Evolutionary conservation across 129 eudicot genomes (phyloP), one percentile per base, ranked within the genome.

Genomic region (Chrysanthemum makinoi): DNA sequence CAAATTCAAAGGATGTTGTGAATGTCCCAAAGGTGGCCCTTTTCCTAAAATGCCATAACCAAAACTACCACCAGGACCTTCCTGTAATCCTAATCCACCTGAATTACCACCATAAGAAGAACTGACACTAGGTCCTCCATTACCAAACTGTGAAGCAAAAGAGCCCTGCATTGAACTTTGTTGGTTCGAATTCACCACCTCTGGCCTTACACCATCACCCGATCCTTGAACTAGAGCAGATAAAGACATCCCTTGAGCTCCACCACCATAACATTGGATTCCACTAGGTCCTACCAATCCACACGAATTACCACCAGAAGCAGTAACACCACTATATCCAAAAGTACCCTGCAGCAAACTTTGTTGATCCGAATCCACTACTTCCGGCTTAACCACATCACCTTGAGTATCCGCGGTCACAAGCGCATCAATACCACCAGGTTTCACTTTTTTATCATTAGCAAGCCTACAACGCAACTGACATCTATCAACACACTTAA

Each of bases 391-490:
- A 39, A 8, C 46, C 46, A 39, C 10, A 39, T 39, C 46, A 39
- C 10, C 10, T 39, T 39, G 46, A 39, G 46, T 39, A 39, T 39
- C 46, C 46, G 10, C 2, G 2, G 46, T 7, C 9, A 39, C 46
- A 1, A 39, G 46, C 2, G 46, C 46, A 35, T 7, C 43, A 35
- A 35, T 0, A 35, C 8, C 43, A 35, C 43, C 43, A 35, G 8
- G 43, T 35, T 35, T 35, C 43, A 5, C 43, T 35, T 35, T 35
- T 5, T 0, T 6, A 35, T 6, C 43, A 35, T n/a, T 72, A 10
- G 95, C 95, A 78, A 87, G 63, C 59, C 83, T 83, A 77, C 87
- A 82, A 65, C 53, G 74, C 79, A 87, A 33, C 50, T 77, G 72
- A 52, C 73, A 72, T 26, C 88, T 88, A 24, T 24, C 65, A 59